phyloP scores from a whole-genome alignment of 2,329 filamentous ascomycete species.

The Parastagonospora nodorum region DNA sequence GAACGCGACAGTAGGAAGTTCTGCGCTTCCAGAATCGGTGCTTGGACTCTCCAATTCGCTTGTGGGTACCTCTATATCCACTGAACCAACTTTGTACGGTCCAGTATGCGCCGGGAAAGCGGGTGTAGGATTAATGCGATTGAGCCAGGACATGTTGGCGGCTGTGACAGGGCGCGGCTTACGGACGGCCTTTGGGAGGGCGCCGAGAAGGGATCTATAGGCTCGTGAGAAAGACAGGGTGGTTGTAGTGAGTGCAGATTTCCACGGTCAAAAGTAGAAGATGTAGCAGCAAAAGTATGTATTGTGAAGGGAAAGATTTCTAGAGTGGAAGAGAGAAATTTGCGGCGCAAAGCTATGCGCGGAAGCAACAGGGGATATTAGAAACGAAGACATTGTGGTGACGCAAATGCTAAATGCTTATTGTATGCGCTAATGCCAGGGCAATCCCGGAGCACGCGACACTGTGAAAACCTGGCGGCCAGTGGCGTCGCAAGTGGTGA shows the following conservation, averaged over 20 bases:
- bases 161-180: slow-evolving; percentile 10
- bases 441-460: slow-evolving; percentile 32
- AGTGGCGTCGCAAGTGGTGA: slow-evolving; percentile 26
- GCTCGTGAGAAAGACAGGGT: slow-evolving; percentile 38
- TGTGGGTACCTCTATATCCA: slow-evolving; percentile 80
- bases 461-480: slow-evolving; percentile 12
- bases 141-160: slow-evolving; percentile 48
- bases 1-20: slow-evolving; percentile 74
- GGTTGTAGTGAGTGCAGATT: slow-evolving; percentile 2
- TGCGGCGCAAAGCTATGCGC: background rate
- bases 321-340: background rate
- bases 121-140: slow-evolving; percentile 68
- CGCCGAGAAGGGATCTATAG: slow-evolving; percentile 24
- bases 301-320: background rate
- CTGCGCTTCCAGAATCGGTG: slow-evolving; percentile 59
- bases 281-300: background rate
- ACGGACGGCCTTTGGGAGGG: slow-evolving; percentile 15
- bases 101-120: slow-evolving; percentile 76
- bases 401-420: slow-evolving; percentile 27
- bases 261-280: background rate
- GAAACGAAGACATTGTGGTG: slow-evolving; percentile 18
- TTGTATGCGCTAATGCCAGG: slow-evolving; percentile 33
- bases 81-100: slow-evolving; percentile 76
- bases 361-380: slow-evolving; percentile 3
- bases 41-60: slow-evolving; percentile 53